phyloP scores from a whole-genome alignment of 2,329 filamentous ascomycete genomes.

The Aspergillus texensis region DNA sequence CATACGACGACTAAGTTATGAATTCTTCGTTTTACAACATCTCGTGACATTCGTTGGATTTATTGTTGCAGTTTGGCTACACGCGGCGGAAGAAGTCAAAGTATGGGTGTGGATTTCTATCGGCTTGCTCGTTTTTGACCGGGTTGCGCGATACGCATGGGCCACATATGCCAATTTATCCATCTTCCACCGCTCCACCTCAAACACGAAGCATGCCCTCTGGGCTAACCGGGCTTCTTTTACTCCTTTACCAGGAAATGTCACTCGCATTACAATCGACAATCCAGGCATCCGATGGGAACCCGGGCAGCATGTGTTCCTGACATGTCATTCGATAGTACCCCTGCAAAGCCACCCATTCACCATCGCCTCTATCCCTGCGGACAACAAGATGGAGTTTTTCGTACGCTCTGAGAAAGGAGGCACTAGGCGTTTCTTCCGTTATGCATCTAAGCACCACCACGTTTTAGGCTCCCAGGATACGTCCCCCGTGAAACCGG shows the following conservation, averaged over 20 bases:
- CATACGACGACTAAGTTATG: constrained; percentile 54
- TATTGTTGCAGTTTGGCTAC: constrained; percentile 51
- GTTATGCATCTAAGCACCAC: constrained; percentile 51
- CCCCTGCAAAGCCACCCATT: constrained; percentile 67
- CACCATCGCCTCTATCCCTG: constrained; percentile 61
- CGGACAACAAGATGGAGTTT: constrained; percentile 60
- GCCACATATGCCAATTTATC: constrained; percentile 46
- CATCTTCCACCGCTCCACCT: constrained; percentile 37
- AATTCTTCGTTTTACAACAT: constrained; percentile 59
- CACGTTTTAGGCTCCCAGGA: constrained; percentile 25
- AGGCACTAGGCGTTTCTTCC: constrained; percentile 55
- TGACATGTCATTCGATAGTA: constrained; percentile 59
- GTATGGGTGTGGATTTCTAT: constrained; percentile 52
- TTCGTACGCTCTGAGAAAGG: constrained; percentile 58
- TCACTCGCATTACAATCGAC: constrained; percentile 59
- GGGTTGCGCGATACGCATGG: constrained; percentile 40
- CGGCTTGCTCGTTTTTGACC: constrained; percentile 50
- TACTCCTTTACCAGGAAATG: constrained; percentile 55
- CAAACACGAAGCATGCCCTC: constrained; percentile 22
- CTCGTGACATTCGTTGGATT: constrained; percentile 55
- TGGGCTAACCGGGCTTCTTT: constrained; percentile 50
- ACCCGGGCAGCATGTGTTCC: constrained; percentile 65
- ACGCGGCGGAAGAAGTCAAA: constrained; percentile 48
- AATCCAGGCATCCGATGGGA: constrained; percentile 61
- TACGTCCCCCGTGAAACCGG: constrained; percentile 11